Evolutionary conservation across 805 yeast species (phyloP).

Genomic region (Ogataea zsoltii): DNA sequence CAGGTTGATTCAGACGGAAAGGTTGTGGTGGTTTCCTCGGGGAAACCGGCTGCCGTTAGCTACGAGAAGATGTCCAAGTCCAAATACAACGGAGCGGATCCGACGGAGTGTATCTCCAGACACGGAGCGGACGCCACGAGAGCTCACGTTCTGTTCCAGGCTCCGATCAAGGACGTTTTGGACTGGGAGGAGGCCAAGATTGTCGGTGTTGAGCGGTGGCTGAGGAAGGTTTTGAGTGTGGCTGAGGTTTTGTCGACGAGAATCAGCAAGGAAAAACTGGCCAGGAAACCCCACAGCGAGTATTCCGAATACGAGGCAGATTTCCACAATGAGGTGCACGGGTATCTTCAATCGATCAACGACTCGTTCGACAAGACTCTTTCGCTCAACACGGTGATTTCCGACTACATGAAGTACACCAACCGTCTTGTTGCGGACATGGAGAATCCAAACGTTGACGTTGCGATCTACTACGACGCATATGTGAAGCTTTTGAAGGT

Average conservation of each 20-base stretch:
- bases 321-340: conserved; percentile 59
- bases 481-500: conserved; percentile 57
- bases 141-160: conserved; percentile 90
- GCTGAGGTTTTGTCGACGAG: conserved; percentile 23
- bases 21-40: conserved; percentile 52
- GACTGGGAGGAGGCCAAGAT: conserved; percentile 91
- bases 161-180: conserved; percentile 78
- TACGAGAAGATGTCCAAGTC: conserved; percentile 97
- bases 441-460: conserved; percentile 38
- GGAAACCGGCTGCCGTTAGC: conserved; percentile 51
- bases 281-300: conserved; percentile 16
- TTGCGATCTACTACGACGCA: conserved; percentile 46
- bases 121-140: conserved; percentile 95
- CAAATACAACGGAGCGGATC: conserved; percentile 92
- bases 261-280: conserved; percentile 6
- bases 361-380: conserved; percentile 58
- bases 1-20: conserved; percentile 40
- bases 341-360: conserved; percentile 49
- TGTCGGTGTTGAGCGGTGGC: conserved; percentile 86
- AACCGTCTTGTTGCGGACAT: conserved; percentile 45
- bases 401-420: conserved; percentile 87
- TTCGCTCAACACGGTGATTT: conserved; percentile 79
- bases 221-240: conserved; percentile 52
- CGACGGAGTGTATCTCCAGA: conserved; percentile 64
- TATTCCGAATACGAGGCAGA: conserved; percentile 46